Evolutionary conservation across 73 alveolate genomes (phyloP).

Genomic region (Uronychia setigera): DNA sequence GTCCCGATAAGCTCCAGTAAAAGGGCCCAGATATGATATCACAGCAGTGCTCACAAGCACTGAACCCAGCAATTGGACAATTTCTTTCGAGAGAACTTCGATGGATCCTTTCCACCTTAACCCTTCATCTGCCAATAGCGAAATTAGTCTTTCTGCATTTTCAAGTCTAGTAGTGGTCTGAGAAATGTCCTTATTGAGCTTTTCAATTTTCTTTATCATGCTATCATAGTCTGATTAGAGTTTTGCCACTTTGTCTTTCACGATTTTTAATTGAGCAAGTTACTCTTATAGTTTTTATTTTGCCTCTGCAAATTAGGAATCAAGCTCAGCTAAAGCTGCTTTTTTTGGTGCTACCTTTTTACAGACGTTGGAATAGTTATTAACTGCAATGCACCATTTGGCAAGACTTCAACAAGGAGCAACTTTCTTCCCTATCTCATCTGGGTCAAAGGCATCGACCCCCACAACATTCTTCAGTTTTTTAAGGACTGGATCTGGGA

Average conservation of each 20-base stretch:
- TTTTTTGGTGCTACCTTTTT: conserved; percentile 80
- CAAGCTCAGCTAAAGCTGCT: conserved; percentile 79
- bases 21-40: conserved; percentile 98
- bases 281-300: conserved; percentile 45
- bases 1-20: conserved; percentile 93
- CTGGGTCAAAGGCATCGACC: conserved; percentile 62
- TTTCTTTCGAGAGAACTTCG: conserved; percentile 77
- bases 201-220: conserved; percentile 74
- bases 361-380: conserved; percentile 64
- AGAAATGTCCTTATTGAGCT: conserved; percentile 83
- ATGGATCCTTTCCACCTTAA: conserved; percentile 96
- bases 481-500: conserved; percentile 49
- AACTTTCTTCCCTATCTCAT: conserved; percentile 53
- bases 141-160: conserved; percentile 92
- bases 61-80: conserved; percentile 86
- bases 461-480: conserved; percentile 59
- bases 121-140: conserved; percentile 93
- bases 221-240: conserved; percentile 78
- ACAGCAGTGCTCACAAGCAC: conserved; percentile 96
- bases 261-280: conserved; percentile 69
- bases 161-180: conserved; percentile 85
- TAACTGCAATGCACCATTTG: conserved; percentile 81
- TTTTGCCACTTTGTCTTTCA: conserved; percentile 73
- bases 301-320: conserved; percentile 61
- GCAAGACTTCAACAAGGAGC: conserved; percentile 71